These are phyloP conservation scores for Arabis hirsuta DNA, from an alignment of 345 rosid genomes.

Conservation along the genomic window DNA sequence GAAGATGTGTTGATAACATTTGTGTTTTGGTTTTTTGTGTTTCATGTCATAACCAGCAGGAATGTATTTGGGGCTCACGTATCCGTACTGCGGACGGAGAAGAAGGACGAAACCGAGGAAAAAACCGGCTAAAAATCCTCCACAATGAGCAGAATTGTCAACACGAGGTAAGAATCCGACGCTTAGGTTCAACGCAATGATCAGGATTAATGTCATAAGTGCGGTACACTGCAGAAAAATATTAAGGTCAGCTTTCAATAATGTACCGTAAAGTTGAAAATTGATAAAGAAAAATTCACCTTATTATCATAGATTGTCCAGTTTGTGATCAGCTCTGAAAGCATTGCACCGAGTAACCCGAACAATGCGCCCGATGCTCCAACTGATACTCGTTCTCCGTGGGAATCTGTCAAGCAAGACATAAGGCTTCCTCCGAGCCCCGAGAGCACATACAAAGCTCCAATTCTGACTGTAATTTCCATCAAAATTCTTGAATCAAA, in stretches of 20 bases:
- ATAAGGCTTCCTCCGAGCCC: constrained; percentile 88
- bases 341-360: constrained; percentile 96
- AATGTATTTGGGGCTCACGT: constrained; percentile 61
- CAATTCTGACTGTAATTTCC: constrained; percentile 69
- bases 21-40: constrained; percentile 64
- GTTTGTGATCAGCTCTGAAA: constrained; percentile 89
- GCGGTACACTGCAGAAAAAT: constrained; percentile 65
- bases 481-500: not conserved
- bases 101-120: constrained; percentile 83
- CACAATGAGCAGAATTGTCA: constrained; percentile 92
- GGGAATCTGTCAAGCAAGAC: constrained; percentile 54
- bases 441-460: constrained; percentile 64
- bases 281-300: constrained; percentile 52
- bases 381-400: constrained; percentile 57
- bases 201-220: constrained; percentile 59
- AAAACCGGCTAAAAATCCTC: constrained; percentile 82
- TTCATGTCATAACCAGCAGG: constrained; percentile 68
- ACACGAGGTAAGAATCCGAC: constrained; percentile 79
- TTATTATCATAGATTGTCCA: constrained; percentile 89
- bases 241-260: not conserved
- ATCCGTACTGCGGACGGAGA: constrained; percentile 91
- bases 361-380: constrained; percentile 98
- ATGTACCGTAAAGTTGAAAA: not conserved
- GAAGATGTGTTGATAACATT: constrained; percentile 63
- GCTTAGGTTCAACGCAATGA: constrained; percentile 74